Evolutionary conservation across 768 basidiomycete species (phyloP).

Genomic region (Tricholoma bakamatsutake): DNA sequence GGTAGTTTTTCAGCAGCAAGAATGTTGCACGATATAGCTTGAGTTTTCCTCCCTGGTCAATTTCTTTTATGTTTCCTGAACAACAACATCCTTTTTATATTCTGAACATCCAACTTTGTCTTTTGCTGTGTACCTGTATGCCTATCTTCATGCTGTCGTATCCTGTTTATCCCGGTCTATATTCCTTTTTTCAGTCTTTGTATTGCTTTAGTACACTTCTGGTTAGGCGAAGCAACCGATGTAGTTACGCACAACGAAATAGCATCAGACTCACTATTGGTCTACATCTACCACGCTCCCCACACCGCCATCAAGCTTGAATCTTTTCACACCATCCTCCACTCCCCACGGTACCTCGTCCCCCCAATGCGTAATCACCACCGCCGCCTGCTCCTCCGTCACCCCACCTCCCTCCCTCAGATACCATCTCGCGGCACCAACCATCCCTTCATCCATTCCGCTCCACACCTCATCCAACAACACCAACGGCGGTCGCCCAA

Average conservation of each 20-base stretch:
- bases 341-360: slow-evolving; percentile 82
- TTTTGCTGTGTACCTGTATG: background rate
- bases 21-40: background rate
- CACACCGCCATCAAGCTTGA: slow-evolving; percentile 26
- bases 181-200: background rate
- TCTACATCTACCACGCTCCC: slow-evolving; percentile 9
- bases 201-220: background rate
- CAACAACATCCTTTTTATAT: background rate
- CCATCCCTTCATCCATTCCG: slow-evolving; percentile 84
- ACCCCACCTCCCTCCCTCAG: slow-evolving; percentile 50
- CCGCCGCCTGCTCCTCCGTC: slow-evolving; percentile 59
- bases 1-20: background rate
- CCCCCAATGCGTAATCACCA: slow-evolving; percentile 89
- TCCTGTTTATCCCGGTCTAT: background rate
- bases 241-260: no score
- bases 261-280: background rate
- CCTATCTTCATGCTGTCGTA: background rate
- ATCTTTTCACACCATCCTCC: slow-evolving; percentile 43
- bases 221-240: no score
- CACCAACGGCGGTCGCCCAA: slow-evolving; percentile 65
- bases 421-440: slow-evolving; percentile 56
- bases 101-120: no score
- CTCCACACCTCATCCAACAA: slow-evolving; percentile 91
- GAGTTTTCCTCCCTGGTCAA: background rate
- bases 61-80: background rate